phyloP scores from a whole-genome alignment of 1,284 basidiomycete genomes.

The Microbotryum intermedium region DNA sequence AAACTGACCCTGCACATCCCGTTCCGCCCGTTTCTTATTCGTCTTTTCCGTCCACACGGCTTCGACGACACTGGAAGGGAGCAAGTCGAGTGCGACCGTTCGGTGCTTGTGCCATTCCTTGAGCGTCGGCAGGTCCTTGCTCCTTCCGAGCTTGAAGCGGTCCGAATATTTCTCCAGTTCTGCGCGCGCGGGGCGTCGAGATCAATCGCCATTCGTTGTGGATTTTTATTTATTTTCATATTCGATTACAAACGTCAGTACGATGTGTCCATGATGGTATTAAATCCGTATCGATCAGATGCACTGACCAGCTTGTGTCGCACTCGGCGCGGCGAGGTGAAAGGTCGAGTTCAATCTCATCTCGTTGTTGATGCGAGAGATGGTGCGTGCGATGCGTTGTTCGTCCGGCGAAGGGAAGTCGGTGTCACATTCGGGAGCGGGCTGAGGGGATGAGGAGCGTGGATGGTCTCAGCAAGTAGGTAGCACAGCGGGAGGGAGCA shows the following conservation, averaged over 20 bases:
- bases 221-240: too few species aligned
- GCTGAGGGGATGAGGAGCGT: background rate
- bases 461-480: background rate
- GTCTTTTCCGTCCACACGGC: constrained; percentile 21
- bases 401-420: too few species aligned
- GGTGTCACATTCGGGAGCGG: too few species aligned
- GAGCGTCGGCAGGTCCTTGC: constrained; percentile 9
- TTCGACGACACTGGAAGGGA: constrained; percentile 19
- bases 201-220: background rate
- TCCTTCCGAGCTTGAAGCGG: constrained; percentile 20
- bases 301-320: too few species aligned
- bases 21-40: background rate
- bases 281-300: too few species aligned
- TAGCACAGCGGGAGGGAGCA: background rate
- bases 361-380: too few species aligned
- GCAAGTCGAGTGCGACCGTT: constrained; percentile 16
- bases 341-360: too few species aligned
- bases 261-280: too few species aligned
- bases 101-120: constrained; percentile 4
- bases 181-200: background rate
- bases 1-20: too few species aligned
- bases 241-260: too few species aligned
- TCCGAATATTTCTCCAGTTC: constrained; percentile 27
- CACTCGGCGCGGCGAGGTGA: too few species aligned
- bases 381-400: too few species aligned